Evolutionary conservation across 192 early-diverging fungal genomes (phyloP), one percentile per base, ranked within the genome.

Genomic region (Coemansia sp.): DNA sequence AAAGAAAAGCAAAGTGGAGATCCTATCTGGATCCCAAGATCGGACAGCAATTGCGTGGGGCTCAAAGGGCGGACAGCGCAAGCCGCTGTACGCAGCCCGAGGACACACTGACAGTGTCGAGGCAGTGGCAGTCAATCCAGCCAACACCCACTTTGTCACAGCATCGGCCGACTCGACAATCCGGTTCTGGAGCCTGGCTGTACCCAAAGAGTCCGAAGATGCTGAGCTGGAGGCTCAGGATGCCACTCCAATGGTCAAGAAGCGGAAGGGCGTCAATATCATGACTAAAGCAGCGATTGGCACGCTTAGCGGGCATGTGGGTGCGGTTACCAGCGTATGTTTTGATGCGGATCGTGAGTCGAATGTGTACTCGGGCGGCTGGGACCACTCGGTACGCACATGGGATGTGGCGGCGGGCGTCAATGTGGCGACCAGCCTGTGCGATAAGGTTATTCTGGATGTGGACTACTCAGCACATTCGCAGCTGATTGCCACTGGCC

Each of bases 311-410:
- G 94, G 90, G 3, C 96, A 98, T 66, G 79, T 85, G 19, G 94
- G 90, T 2, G 85, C 86, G 35, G 91, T 95, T 6, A 89, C 87
- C 17, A 67, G 87, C 21, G 84, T 95, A 14, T 75, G 71, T 54
- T 97, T 91, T 72, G 86, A 90, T 75, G 68, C 63, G n/a, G 67
- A 71, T 12, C 79, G 86, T 32, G 72, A 82, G 62, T 82, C 86
- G 60, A 82, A 81, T 53, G 66, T 97, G 50, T 97, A 89, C 75
- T 88, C 88, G 58, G 94, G 90, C 69, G 92, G 94, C 62, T 92
- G 89, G 88, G 97, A 98, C 83, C 94, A 98, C 74, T 90, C 93
- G 41, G 84, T 97, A 49, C 84, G 94, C 59, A 76, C 85, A 11
- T 98, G 97, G 95, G 93, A 98, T 69, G 79, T 96, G 43, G 89